Percentiles rank a stretch among this genome's conserved stretches.
Evolutionary conservation across 139 green algal genomes (phyloP).

Genomic region (Gonium pectorale): DNA sequence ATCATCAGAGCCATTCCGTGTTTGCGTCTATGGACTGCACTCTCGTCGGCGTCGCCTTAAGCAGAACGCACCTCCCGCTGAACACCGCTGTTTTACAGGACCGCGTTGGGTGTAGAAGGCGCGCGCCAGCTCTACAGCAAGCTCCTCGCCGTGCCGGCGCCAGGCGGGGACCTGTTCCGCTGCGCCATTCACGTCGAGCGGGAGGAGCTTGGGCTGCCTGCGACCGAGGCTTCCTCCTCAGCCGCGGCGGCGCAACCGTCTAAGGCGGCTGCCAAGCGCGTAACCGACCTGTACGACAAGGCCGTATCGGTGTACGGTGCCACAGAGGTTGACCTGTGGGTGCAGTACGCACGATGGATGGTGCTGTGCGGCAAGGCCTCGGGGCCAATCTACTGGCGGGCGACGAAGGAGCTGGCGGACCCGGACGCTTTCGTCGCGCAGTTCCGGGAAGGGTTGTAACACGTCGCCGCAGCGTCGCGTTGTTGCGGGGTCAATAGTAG

Average conservation of each 20-base stretch:
- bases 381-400: slow-evolving; percentile 77
- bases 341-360: slow-evolving; percentile 67
- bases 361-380: slow-evolving; percentile 25
- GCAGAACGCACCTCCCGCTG: too few relatives aligned
- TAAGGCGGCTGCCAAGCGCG: slow-evolving; percentile 2
- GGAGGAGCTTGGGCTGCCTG: neutral
- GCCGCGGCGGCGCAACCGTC: neutral
- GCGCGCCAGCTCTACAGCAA: slow-evolving; percentile 61
- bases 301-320: slow-evolving; percentile 64
- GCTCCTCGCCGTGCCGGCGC: slow-evolving; percentile 67
- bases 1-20: too few relatives aligned
- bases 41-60: too few relatives aligned
- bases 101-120: slow-evolving; percentile 46
- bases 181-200: slow-evolving; percentile 67
- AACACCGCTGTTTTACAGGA: too few relatives aligned
- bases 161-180: slow-evolving; percentile 73
- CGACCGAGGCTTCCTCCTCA: neutral
- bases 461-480: too few relatives aligned
- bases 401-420: slow-evolving; percentile 68
- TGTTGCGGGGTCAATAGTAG: too few relatives aligned
- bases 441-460: slow-evolving; percentile 36
- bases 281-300: slow-evolving; percentile 66
- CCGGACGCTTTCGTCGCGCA: slow-evolving; percentile 62
- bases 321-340: slow-evolving; percentile 70
- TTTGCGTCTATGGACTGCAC: too few relatives aligned